A percentile compares a stretch with the other conserved stretches of the same genome.
Evolutionary conservation across 2,329 filamentous ascomycete genomes (phyloP).

Genomic region (Alternaria panax): DNA sequence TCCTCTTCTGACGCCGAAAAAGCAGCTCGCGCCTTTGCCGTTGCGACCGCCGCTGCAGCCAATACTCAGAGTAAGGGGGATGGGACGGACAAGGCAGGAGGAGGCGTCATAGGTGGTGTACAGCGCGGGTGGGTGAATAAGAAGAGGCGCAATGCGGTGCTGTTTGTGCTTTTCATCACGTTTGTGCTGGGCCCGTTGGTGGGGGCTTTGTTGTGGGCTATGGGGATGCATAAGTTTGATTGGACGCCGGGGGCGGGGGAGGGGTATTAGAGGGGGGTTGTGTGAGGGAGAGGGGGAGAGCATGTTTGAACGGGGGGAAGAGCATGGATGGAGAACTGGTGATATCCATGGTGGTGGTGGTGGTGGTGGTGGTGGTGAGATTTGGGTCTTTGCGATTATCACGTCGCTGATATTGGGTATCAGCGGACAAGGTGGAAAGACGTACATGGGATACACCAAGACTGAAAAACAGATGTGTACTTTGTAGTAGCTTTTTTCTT

Average conservation of each 20-base stretch:
- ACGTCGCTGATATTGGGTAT: not conserved
- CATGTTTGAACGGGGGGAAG: no score
- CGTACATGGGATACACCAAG: not conserved
- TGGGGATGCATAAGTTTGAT: constrained; percentile 2
- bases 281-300: no score
- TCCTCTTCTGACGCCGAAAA: not conserved
- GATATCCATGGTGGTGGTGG: no score
- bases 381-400: not conserved
- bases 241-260: not conserved
- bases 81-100: no score
- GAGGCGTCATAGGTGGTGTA: not conserved
- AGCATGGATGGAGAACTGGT: no score
- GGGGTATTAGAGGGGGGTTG: not conserved
- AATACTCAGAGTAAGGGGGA: not conserved
- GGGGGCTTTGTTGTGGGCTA: not conserved
- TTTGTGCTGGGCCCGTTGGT: not conserved
- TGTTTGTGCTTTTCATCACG: constrained; percentile 1
- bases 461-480: not conserved
- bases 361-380: not conserved
- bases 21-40: accelerated
- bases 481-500: not conserved
- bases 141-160: not conserved
- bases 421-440: not conserved
- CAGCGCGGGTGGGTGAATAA: not conserved
- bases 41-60: not conserved